Evolutionary conservation across 441 rosid species (phyloP), one percentile per base, ranked within the genome.

Genomic region (Populus hybrid): DNA sequence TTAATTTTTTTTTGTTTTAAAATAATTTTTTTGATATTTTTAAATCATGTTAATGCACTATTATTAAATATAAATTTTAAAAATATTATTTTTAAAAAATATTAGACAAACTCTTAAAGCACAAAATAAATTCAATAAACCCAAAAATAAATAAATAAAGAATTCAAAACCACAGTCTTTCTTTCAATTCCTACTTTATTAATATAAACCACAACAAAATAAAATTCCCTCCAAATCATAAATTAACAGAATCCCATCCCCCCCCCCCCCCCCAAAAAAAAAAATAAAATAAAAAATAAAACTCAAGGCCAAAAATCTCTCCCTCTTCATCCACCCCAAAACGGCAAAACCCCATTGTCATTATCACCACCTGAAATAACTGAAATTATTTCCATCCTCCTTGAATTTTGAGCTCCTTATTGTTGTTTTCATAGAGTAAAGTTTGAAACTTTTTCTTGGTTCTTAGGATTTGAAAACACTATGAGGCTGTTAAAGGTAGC

Each of bases 401-500:
- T 21, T 21, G 65, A 21, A 9, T 21, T 21, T 9, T 61, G 65
- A 63, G 28, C 28, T 23, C 65, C 28, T 61, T 10, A 9, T 9
- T 21, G 28, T 21, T 61, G 65, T 61, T 61, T 21, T 61, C n/a
- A 3, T 21, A 10, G 65, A 21, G 65, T 61, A 3, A 23, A 61
- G 24, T 61, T 21, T 3, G 65, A 23, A 21, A 61, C 65, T 61
- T 9, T 68, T 69, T 35, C 21, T 35, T 35, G 65, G 14, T 8
- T 63, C 5, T 9, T 23, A 63, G 65, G 28, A 63, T 63, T 63
- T 63, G 28, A 33, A 0, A 68, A 69, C 28, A 69, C 81, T 78
- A 95, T 94, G 99, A 95, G 98, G 87, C 83, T 95, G 77, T 76
- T 94, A 84, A 94, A 86, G 76, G 90, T 91, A 1, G 97, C 97